Base-by-base conservation (phyloP, 495 filamentous ascomycete genomes). In the Xylaria venustula region DNA sequence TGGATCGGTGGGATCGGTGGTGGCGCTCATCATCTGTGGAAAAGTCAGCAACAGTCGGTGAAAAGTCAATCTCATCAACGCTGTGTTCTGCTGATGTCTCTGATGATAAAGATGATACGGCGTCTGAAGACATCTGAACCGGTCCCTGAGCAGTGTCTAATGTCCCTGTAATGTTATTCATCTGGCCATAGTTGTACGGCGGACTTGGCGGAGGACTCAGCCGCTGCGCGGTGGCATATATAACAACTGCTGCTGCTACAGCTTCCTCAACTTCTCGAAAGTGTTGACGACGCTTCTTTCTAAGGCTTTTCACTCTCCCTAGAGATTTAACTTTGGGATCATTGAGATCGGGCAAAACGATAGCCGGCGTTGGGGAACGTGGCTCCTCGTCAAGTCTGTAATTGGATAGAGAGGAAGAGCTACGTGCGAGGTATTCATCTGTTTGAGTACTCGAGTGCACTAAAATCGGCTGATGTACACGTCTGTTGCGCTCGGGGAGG, bases 181-280 rank as follows among this genome's bases (percentile, higher is more conserved):
- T n/a, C 48, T 63, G 64, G 56, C 60, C 20, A 58, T 52, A 60
- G 54, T 54, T 47, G 37, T 36, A 54, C 20, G 22, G 25, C 36
- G 63, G 49, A 53, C 34, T 54, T 32, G 54, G 36, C 20, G 72
- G 70, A 53, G 74, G 73, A 40, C 69, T 76, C 28, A 77, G 59
- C 55, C 64, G 68, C 34, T 74, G 77, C 45, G 71, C 74, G 37
- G 78, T 71, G 51, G 78, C 78, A 54, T 77, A 79, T 6, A 79
- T 66, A 17, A 81, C 71, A 14, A 81, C 78, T 44, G 78, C 77
- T n/a, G 76, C 70, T 14, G 78, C 77, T 12, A 81, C 70, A 57
- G 75, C 72, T 61, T 79, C 78, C 64, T 81, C 78, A 25, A 73
- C 74, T 26, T 59, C 36, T 46, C 69, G 75, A 58, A 77, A 70